phyloP scores from a whole-genome alignment of 352 stramenopile genomes.

The Phytophthora pisi region DNA sequence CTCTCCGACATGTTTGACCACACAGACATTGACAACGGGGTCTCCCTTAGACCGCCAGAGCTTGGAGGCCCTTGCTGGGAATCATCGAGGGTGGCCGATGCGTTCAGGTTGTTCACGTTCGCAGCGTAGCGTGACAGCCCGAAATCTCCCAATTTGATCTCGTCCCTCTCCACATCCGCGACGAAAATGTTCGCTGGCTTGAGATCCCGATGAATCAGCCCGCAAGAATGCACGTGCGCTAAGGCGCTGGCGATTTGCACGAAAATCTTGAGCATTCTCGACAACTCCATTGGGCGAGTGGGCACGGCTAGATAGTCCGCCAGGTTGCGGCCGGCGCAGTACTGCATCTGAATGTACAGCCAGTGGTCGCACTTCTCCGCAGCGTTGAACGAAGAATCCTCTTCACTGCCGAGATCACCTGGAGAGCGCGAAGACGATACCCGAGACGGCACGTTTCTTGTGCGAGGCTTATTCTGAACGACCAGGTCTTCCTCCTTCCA shows the following conservation, averaged over 20 bases:
- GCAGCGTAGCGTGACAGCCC: constrained; percentile 85
- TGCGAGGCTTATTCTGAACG: constrained; percentile 42
- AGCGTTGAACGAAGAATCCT: constrained; percentile 57
- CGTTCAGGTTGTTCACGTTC: constrained; percentile 79
- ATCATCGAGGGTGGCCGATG: constrained; percentile 44
- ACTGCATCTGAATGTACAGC: constrained; percentile 94
- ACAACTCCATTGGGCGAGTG: constrained; percentile 71
- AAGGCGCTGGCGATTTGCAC: constrained; percentile 90
- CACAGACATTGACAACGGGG: constrained; percentile 52
- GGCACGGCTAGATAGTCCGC: constrained; percentile 81
- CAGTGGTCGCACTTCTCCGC: constrained; percentile 81
- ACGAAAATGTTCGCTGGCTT: constrained; percentile 94
- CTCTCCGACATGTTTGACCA: constrained; percentile 81
- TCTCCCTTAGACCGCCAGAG: constrained; percentile 33
- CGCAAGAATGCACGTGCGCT: constrained; percentile 90
- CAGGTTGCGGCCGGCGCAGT: constrained; percentile 88
- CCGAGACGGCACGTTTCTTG: constrained; percentile 17
- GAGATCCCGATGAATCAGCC: constrained; percentile 91
- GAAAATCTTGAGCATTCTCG: constrained; percentile 87
- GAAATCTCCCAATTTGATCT: constrained; percentile 92
- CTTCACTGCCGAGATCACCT: constrained; percentile 29
- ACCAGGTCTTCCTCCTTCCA: constrained; percentile 75
- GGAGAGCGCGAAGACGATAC: constrained; percentile 17
- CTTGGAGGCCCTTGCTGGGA: constrained; percentile 25
- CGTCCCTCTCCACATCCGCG: constrained; percentile 79